Percentiles rank a stretch among this genome's conserved stretches.
Evolutionary conservation across 176 grass and related monocot genomes (phyloP).

Genomic region (Otatea glauca): DNA sequence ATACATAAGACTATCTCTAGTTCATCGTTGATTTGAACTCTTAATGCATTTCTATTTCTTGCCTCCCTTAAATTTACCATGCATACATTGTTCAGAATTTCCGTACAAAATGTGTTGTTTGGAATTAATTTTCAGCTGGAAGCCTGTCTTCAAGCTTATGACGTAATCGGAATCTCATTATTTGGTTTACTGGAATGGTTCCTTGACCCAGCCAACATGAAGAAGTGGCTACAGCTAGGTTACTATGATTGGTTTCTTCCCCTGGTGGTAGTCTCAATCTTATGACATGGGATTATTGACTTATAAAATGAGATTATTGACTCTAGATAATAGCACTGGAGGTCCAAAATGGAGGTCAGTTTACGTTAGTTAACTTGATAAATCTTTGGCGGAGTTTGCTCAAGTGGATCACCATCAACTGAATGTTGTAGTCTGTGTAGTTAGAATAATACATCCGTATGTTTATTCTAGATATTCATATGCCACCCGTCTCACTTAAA

Average conservation of each 20-base stretch:
- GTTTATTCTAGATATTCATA: background rate
- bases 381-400: constrained; percentile 13
- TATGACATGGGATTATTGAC: background rate
- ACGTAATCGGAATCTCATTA: background rate
- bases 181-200: constrained; percentile 34
- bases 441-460: constrained; percentile 14
- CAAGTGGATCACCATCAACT: constrained; percentile 11
- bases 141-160: constrained; percentile 3
- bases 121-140: background rate
- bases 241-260: constrained; percentile 15
- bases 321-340: constrained; percentile 6
- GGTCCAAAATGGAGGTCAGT: constrained; percentile 9
- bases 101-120: background rate
- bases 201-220: constrained; percentile 34
- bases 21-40: background rate
- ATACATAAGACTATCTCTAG: background rate
- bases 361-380: background rate
- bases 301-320: constrained; percentile 20
- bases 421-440: background rate
- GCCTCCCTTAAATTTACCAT: constrained; percentile 14
- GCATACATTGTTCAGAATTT: background rate
- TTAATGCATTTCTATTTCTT: background rate
- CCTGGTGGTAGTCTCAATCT: constrained; percentile 2
- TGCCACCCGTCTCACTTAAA: background rate
- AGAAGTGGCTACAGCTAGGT: background rate